Percentiles rank a stretch among this genome's conserved stretches.
phyloP scores from a whole-genome alignment of 371 early-diverging fungal species.

The Syncephalis plumigaleata region DNA sequence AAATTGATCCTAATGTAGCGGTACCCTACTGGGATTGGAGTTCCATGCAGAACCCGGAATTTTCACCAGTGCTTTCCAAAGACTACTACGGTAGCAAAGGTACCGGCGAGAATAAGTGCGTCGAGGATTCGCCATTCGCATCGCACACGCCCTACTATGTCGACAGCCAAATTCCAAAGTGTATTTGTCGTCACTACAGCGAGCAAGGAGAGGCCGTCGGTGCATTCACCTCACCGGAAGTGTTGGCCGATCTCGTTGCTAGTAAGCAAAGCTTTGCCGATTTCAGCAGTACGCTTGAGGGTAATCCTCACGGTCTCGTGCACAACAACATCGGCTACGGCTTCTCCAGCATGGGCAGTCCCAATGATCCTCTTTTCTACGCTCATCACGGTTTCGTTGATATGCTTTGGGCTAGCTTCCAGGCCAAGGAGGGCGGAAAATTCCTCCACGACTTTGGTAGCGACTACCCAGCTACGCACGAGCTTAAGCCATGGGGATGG shows the following conservation, averaged over 20 bases:
- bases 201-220: background rate
- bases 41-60: constrained; percentile 7
- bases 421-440: background rate
- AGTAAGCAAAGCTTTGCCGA: background rate
- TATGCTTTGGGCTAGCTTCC: background rate
- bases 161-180: background rate
- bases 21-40: constrained; percentile 7
- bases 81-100: background rate
- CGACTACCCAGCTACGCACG: background rate
- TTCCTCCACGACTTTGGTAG: no score
- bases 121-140: background rate
- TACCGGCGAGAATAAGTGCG: background rate
- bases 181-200: background rate
- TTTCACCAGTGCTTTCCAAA: constrained; percentile 2
- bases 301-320: constrained; percentile 4
- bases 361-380: constrained; percentile 3
- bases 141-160: background rate
- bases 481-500: background rate
- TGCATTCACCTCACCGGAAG: constrained; percentile 4
- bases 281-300: constrained; percentile 2
- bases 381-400: constrained; percentile 1
- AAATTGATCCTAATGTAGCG: background rate
- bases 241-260: background rate
- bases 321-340: constrained; percentile 4
- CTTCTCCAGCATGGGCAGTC: constrained; percentile 1